Conservation (phyloP, 2,329 filamentous ascomycete species). For the Exophiala calicioides region DNA sequence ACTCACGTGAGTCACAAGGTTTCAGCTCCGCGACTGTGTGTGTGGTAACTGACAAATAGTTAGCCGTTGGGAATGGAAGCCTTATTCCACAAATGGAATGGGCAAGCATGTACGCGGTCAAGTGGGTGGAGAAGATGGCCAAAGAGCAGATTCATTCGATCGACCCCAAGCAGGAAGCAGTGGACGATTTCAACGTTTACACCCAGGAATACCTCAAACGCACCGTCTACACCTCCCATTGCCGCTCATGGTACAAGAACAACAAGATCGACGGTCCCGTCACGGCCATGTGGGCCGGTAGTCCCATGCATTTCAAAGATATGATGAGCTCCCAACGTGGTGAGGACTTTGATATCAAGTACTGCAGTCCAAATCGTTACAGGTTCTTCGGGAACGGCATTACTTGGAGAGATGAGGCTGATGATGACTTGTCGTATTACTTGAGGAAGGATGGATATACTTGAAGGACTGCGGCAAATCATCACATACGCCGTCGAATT, state of each 20-base stretch:
- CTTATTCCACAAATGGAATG: slow-evolving; percentile 1
- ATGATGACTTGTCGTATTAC: slow-evolving; percentile 26
- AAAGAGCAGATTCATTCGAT: slow-evolving; percentile 35
- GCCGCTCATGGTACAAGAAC: slow-evolving; percentile 32
- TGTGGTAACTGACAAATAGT: not conserved
- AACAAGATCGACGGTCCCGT: slow-evolving; percentile 35
- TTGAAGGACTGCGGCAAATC: too few relatives aligned
- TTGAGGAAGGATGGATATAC: slow-evolving; percentile 13
- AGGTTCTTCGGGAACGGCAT: slow-evolving; percentile 36
- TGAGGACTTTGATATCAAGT: slow-evolving; percentile 47
- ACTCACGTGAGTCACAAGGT: slow-evolving; percentile 11
- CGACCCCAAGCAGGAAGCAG: slow-evolving; percentile 12
- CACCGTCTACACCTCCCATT: slow-evolving; percentile 31
- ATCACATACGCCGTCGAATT: too few relatives aligned
- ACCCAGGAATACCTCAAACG: slow-evolving; percentile 26
- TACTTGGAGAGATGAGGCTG: slow-evolving; percentile 25
- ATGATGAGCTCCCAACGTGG: slow-evolving; percentile 42
- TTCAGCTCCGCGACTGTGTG: too few relatives aligned
- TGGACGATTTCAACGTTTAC: slow-evolving; percentile 26
- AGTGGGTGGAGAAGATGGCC: slow-evolving; percentile 40
- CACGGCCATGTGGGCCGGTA: slow-evolving; percentile 52
- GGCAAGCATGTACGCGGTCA: slow-evolving; percentile 40
- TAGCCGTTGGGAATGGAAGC: slow-evolving; percentile 7
- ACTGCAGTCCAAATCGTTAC: slow-evolving; percentile 32
- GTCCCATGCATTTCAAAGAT: slow-evolving; percentile 50